phyloP scores from a whole-genome alignment of 441 rosid genomes.

The Arabidopsis hybrid region DNA sequence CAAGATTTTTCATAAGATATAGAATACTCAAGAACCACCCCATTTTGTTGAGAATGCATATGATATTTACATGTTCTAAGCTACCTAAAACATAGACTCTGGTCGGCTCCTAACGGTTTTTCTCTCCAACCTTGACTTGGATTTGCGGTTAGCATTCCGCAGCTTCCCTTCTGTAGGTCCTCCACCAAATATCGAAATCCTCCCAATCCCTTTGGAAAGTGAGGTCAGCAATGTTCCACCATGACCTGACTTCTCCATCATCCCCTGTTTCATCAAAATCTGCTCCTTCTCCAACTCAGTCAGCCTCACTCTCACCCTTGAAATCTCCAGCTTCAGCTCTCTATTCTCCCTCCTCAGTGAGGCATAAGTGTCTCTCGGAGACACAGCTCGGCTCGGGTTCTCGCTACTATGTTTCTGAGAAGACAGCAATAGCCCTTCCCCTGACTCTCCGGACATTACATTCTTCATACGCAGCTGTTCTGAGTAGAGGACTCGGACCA shows the following conservation, averaged over 20 bases:
- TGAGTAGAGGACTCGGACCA: slow-evolving; percentile 69
- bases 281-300: slow-evolving; percentile 93
- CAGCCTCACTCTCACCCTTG: slow-evolving; percentile 88
- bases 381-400: slow-evolving; percentile 63
- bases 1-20: slow-evolving; percentile 13
- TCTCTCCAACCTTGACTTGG: slow-evolving; percentile 19
- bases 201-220: slow-evolving; percentile 81
- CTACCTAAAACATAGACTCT: slow-evolving; percentile 36
- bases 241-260: slow-evolving; percentile 67
- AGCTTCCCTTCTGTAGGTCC: slow-evolving; percentile 52
- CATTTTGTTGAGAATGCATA: slow-evolving; percentile 14
- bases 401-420: slow-evolving; percentile 74
- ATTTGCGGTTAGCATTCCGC: slow-evolving; percentile 59
- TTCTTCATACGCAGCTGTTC: slow-evolving; percentile 77
- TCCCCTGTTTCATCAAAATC: slow-evolving; percentile 76
- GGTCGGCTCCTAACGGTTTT: slow-evolving; percentile 25
- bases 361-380: slow-evolving; percentile 91
- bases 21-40: slow-evolving; percentile 9
- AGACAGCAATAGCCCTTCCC: slow-evolving; percentile 55
- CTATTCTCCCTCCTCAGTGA: slow-evolving; percentile 88
- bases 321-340: slow-evolving; percentile 86
- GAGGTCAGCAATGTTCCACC: slow-evolving; percentile 79
- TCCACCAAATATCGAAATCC: slow-evolving; percentile 63
- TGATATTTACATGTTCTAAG: slow-evolving; percentile 28
- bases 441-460: slow-evolving; percentile 61